Percentiles rank a stretch among this genome's conserved stretches.
These are phyloP conservation scores for Candida cerambycidarum DNA, from an alignment of 805 yeast genomes.

Conservation along the genomic window DNA sequence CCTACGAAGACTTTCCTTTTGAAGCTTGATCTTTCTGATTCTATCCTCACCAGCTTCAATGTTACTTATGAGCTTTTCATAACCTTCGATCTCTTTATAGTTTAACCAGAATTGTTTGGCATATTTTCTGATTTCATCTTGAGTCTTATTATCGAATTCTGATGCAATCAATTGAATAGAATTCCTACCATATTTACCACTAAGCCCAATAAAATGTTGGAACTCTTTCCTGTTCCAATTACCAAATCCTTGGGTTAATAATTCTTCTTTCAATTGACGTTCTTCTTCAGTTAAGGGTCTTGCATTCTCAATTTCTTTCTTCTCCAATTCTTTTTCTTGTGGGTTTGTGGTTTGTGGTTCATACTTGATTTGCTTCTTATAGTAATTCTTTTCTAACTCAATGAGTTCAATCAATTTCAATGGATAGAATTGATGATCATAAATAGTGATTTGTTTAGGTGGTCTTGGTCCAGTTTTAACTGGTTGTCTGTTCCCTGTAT, in stretches of 20 bases:
- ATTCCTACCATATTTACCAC: conserved; percentile 80
- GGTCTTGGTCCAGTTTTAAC: conserved; percentile 67
- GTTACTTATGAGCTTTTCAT: conserved; percentile 75
- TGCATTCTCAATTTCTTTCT: conserved; percentile 72
- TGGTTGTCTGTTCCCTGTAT: conserved; percentile 54
- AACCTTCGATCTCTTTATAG: conserved; percentile 79
- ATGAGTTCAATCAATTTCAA: conserved; percentile 70
- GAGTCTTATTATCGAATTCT: conserved; percentile 79
- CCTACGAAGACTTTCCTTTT: conserved; percentile 74
- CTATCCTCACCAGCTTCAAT: conserved; percentile 91
- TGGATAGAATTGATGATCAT: conserved; percentile 91
- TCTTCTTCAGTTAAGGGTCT: conserved; percentile 84
- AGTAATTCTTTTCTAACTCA: conserved; percentile 78
- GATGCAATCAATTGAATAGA: conserved; percentile 66
- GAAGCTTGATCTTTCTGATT: conserved; percentile 60
- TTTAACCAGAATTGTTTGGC: conserved; percentile 80
- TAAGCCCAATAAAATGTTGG: conserved; percentile 69
- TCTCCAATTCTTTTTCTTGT: conserved; percentile 55
- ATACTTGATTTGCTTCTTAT: conserved; percentile 65
- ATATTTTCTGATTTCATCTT: conserved; percentile 77
- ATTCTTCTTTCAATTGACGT: conserved; percentile 57
- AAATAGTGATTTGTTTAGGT: conserved; percentile 78
- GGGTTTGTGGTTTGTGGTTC: conserved; percentile 34
- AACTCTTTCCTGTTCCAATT: conserved; percentile 91
- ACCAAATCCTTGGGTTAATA: conserved; percentile 65